phyloP scores from a whole-genome alignment of 1,284 basidiomycete genomes.

The Sporisorium graminicola region DNA sequence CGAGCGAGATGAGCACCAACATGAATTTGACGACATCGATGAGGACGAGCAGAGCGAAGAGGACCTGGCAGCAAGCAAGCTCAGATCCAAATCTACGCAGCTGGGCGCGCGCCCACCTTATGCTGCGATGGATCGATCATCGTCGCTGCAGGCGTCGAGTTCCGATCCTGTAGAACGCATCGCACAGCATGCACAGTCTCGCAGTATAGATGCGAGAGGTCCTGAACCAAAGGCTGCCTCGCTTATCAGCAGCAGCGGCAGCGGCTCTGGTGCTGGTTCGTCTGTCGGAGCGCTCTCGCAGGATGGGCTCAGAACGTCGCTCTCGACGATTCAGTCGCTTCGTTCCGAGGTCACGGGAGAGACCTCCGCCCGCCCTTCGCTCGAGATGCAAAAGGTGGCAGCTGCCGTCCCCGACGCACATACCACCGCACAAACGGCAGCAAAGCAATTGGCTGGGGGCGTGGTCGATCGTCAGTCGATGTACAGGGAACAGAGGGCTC shows the following conservation, averaged over 20 bases:
- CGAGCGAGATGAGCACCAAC: conserved; percentile 47
- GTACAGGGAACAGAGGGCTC: conserved; percentile 34
- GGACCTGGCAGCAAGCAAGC: conserved; percentile 13
- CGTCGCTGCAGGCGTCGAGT: conserved; percentile 18
- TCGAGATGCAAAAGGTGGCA: conserved; percentile 37
- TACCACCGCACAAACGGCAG: conserved; percentile 39
- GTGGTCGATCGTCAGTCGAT: conserved; percentile 41
- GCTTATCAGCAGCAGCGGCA: conserved; percentile 23
- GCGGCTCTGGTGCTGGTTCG: conserved; percentile 33
- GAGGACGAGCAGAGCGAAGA: conserved; percentile 36
- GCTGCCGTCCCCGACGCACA: conserved; percentile 28
- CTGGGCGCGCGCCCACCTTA: conserved; percentile 5
- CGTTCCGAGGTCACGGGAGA: conserved; percentile 52
- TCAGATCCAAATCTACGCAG: conserved; percentile 6
- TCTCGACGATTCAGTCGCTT: conserved; percentile 52
- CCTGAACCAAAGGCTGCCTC: conserved; percentile 17
- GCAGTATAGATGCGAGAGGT: conserved; percentile 1
- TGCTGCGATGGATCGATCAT: conserved; percentile 17
- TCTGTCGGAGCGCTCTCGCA: conserved; percentile 40
- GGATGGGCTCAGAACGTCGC: conserved; percentile 37
- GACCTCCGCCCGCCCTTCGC: conserved; percentile 57
- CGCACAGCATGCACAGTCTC: conserved; percentile 14
- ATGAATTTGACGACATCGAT: conserved; percentile 48
- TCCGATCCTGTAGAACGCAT: conserved; percentile 1
- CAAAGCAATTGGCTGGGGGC: conserved; percentile 35